phyloP scores from a whole-genome alignment of 2,329 filamentous ascomycete species.

The Aspergillus persii region DNA sequence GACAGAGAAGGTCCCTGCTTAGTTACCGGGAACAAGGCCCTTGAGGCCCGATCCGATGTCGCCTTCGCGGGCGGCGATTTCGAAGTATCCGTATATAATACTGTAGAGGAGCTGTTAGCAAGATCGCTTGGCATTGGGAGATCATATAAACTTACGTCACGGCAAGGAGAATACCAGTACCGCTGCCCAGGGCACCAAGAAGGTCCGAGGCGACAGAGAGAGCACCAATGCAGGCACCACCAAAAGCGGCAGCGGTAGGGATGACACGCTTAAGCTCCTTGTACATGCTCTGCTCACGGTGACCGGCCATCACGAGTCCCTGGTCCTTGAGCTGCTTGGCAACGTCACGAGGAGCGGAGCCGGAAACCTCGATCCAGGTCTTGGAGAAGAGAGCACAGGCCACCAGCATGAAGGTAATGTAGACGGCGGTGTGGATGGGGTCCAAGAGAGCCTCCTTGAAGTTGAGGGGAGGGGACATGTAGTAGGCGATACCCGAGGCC shows the following conservation, averaged over 20 bases:
- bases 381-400: slow-evolving; percentile 99
- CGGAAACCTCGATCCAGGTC: slow-evolving; percentile 99
- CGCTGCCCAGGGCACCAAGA: slow-evolving; percentile 90
- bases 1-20: slow-evolving; percentile 22
- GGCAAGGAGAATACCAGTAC: slow-evolving; percentile 95
- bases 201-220: slow-evolving; percentile 94
- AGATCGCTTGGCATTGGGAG: background rate
- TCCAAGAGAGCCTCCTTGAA: slow-evolving; percentile 96
- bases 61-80: slow-evolving; percentile 98
- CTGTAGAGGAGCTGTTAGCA: slow-evolving; percentile 49
- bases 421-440: slow-evolving; percentile 92
- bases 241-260: slow-evolving; percentile 94
- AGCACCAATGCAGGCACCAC: slow-evolving; percentile 97
- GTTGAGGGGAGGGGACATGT: slow-evolving; percentile 98
- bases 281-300: slow-evolving; percentile 99
- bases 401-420: slow-evolving; percentile 96
- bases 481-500: slow-evolving; percentile 92
- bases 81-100: slow-evolving; percentile 99
- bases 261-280: slow-evolving; percentile 99
- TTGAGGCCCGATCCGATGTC: slow-evolving; percentile 75
- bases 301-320: slow-evolving; percentile 97
- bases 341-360: slow-evolving; percentile 94
- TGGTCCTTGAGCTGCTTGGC: slow-evolving; percentile 99
- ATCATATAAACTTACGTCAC: slow-evolving; percentile 74
- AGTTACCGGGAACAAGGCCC: slow-evolving; percentile 58